Conservation (phyloP, 129 eudicot genomes). For the Saposhnikovia divaricata region DNA sequence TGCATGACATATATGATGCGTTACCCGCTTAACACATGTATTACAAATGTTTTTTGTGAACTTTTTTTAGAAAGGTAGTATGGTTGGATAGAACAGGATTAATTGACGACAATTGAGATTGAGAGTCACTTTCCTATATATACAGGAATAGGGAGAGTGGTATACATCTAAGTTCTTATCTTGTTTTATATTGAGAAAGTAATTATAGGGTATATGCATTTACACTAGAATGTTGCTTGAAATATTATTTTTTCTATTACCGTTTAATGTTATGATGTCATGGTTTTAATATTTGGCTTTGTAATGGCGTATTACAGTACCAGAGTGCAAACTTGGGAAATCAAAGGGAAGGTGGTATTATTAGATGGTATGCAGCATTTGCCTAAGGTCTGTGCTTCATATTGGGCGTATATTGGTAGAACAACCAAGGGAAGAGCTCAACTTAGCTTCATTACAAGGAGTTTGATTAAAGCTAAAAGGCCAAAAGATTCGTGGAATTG, state of each 20-base stretch:
- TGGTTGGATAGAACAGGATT: not conserved
- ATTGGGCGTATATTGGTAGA: slow-evolving; percentile 38
- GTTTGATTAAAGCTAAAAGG: slow-evolving; percentile 24
- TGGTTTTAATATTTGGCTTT: not conserved
- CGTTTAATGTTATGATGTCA: not conserved
- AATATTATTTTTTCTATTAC: not conserved
- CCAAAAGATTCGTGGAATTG: slow-evolving; percentile 23
- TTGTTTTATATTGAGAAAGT: not conserved
- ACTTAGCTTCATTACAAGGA: slow-evolving; percentile 18
- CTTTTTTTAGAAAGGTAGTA: too few relatives aligned
- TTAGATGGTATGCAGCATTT: slow-evolving; percentile 69
- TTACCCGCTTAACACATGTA: not conserved
- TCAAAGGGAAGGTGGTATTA: slow-evolving; percentile 12
- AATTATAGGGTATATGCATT: not conserved
- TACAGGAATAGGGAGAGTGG: not conserved
- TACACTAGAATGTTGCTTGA: not conserved
- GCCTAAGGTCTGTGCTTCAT: slow-evolving; percentile 45
- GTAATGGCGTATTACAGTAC: not conserved
- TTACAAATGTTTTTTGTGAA: too few relatives aligned
- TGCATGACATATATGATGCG: not conserved
- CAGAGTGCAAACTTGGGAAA: not conserved
- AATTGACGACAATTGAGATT: not conserved
- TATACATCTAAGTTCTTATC: not conserved
- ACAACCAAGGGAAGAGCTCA: slow-evolving; percentile 23
- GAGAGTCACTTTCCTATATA: not conserved